Evolutionary conservation across 164 flowering plant genomes (phyloP).

Genomic region (Tetrastigma voinierianum): DNA sequence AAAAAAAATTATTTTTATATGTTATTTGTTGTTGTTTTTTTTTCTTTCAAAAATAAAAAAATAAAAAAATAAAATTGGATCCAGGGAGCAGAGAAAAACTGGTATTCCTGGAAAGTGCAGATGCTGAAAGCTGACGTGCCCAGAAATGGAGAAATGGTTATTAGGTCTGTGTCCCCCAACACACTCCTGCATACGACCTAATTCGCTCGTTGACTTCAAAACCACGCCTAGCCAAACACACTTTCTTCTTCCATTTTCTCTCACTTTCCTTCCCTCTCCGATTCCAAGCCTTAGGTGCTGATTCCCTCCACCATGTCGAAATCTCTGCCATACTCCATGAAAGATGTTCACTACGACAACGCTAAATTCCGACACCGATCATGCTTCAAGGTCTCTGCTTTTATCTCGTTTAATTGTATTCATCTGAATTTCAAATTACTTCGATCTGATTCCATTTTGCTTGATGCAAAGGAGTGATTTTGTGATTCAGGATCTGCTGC

Average conservation of each 20-base stretch:
- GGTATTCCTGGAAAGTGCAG: no score
- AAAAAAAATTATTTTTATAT: no score
- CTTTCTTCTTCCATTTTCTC: background rate
- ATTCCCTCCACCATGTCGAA: constrained; percentile 51
- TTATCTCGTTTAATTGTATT: background rate
- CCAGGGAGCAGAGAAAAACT: no score
- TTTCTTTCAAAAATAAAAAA: no score
- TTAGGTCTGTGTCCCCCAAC: no score
- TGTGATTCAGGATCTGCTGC: background rate
- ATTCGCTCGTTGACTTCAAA: no score
- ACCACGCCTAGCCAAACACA: no score
- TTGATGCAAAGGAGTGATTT: background rate
- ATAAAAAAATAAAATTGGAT: no score
- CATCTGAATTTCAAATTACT: background rate
- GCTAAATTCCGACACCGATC: constrained; percentile 93
- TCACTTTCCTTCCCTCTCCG: background rate
- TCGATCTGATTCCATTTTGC: background rate
- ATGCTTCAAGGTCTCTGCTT: constrained; percentile 45
- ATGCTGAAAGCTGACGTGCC: no score
- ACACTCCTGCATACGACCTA: no score
- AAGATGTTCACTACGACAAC: constrained; percentile 86
- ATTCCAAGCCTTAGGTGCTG: constrained; percentile 7
- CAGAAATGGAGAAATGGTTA: no score
- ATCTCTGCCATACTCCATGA: constrained; percentile 67
- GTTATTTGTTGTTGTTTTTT: no score